phyloP scores from a whole-genome alignment of 2,329 filamentous ascomycete species.

The Zymoseptoria ardabiliae region DNA sequence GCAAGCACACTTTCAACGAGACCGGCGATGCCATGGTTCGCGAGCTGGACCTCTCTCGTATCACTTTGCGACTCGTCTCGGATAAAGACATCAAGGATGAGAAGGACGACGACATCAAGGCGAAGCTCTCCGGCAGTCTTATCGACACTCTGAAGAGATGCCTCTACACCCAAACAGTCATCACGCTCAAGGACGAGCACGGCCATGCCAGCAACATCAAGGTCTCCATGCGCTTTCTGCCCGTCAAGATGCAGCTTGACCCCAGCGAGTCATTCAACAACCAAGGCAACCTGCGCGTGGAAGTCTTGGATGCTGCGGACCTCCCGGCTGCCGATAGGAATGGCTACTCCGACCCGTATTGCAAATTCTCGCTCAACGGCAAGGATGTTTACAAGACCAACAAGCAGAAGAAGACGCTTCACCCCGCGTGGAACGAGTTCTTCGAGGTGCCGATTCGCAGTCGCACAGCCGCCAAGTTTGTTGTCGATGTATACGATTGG shows the following conservation, averaged over 20 bases:
- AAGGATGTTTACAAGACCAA: slow-evolving; percentile 93
- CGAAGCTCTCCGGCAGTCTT: slow-evolving; percentile 77
- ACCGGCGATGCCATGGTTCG: slow-evolving; percentile 92
- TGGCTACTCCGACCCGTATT: slow-evolving; percentile 94
- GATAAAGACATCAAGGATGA: slow-evolving; percentile 67
- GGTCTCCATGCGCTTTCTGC: slow-evolving; percentile 90
- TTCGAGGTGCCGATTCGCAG: slow-evolving; percentile 81
- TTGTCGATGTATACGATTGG: slow-evolving; percentile 83
- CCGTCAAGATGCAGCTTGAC: slow-evolving; percentile 87
- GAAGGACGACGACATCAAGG: slow-evolving; percentile 65
- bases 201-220: slow-evolving; percentile 72
- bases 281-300: slow-evolving; percentile 90
- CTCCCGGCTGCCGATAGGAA: slow-evolving; percentile 93
- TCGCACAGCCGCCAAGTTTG: slow-evolving; percentile 76
- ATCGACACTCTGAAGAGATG: slow-evolving; percentile 73
- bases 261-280: slow-evolving; percentile 98
- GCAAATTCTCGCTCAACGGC: slow-evolving; percentile 85
- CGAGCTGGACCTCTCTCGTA: slow-evolving; percentile 90
- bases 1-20: slow-evolving; percentile 71
- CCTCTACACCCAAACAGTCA: slow-evolving; percentile 79
- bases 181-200: slow-evolving; percentile 71
- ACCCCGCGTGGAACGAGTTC: slow-evolving; percentile 92
- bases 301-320: slow-evolving; percentile 76
- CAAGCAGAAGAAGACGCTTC: slow-evolving; percentile 90
- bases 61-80: slow-evolving; percentile 80